Base-by-base conservation (phyloP, 441 rosid species). In the Adansonia rubrostipa region DNA sequence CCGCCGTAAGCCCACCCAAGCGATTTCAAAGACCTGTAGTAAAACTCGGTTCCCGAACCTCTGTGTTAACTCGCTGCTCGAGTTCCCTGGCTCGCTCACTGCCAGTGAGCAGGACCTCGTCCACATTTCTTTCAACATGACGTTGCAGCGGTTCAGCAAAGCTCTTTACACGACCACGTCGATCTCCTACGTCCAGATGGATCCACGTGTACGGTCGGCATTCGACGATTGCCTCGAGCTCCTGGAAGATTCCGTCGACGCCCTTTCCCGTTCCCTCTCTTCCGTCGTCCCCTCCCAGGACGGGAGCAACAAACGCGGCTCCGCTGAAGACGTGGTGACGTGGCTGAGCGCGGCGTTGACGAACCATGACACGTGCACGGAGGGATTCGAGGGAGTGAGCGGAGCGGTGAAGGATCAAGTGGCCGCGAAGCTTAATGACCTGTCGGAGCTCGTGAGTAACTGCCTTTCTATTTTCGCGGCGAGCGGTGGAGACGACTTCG, bases 261-360 rank as follows among this genome's bases (percentile, higher is more conserved):
- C 94, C 2, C 91, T 96, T 71, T 80, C 92, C 0, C 90, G 87
- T 40, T 87, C 99, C 0, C 93, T 94, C 33, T 81, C 84, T 84
- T 51, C 86, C 47, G 84, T 93, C 65, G 73, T 64, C 1, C 84
- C 85, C 10, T 36, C 81, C 0, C 22, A 28, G 69, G 85, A 64
- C 15, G 71, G 51, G 2, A 66, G 58, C 3, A 19, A 9, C 3
- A 68, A 4, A 61, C 76, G 71, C 47, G 90, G 89, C 17, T 84
- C 90, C 45, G 20, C 65, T 3, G 81, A 91, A 15, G 99, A 96
- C 57, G 93, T 93, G 60, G 51, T 87, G 87, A 96, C 97, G 77
- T 96, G 98, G 99, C 94, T 96, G n/a, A 92, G 98, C 88, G 82
- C 97, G 1, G 92, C 99, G 7, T 74, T 96, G 85, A 96, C 98